Conservation (phyloP, 805 yeast genomes). For the Crinitomyces ghanaensis region DNA sequence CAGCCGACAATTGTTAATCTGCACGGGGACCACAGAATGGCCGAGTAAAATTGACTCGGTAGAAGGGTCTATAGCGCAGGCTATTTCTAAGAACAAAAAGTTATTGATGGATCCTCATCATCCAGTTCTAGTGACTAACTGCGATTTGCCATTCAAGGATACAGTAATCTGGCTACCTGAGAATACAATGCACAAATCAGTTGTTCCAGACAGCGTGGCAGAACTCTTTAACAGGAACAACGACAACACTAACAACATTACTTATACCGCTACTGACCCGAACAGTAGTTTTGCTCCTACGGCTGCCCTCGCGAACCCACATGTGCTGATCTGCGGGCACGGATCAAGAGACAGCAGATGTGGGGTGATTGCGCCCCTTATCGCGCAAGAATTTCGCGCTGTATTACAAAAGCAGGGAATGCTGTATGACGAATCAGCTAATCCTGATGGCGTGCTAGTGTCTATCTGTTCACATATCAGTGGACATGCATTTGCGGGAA, state of each 20-base stretch:
- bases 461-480: conserved; percentile 69
- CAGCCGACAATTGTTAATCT: conserved; percentile 46
- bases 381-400: conserved; percentile 37
- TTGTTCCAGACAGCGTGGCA: conserved; percentile 14
- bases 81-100: conserved; percentile 20
- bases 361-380: conserved; percentile 52
- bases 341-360: conserved; percentile 51
- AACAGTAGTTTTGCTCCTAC: too few relatives aligned
- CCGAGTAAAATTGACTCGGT: conserved; percentile 36
- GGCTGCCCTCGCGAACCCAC: conserved; percentile 8
- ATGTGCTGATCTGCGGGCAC: conserved; percentile 58
- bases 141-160: conserved; percentile 22
- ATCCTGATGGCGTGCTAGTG: conserved; percentile 28
- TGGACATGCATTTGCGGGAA: conserved; percentile 83
- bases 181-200: conserved; percentile 20
- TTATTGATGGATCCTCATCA: conserved; percentile 29
- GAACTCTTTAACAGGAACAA: conserved; percentile 34
- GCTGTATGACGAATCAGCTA: conserved; percentile 16
- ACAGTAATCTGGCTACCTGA: conserved; percentile 46
- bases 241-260: conserved; percentile 29
- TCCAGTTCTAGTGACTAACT: conserved; percentile 42
- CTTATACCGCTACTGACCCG: background rate
- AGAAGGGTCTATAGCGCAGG: conserved; percentile 32
- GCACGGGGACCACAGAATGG: conserved; percentile 36
- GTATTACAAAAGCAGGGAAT: conserved; percentile 31